phyloP scores from a whole-genome alignment of 176 grass and related monocot species.

The Echinochloa phyllopogon region DNA sequence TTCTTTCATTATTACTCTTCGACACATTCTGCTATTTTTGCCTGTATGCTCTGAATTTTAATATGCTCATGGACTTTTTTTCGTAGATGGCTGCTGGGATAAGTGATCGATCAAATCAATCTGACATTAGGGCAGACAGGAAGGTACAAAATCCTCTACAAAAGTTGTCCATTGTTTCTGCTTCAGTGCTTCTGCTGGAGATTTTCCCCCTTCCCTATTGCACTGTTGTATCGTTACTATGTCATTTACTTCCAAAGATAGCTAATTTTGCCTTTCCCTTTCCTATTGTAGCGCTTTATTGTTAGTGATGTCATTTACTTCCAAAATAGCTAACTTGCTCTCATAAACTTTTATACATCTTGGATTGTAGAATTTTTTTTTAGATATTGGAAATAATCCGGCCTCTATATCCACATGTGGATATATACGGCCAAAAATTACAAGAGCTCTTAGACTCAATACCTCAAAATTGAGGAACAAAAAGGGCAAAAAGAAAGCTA shows the following conservation, averaged over 20 bases:
- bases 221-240: background rate
- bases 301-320: background rate
- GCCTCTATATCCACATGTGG: too few relatives aligned
- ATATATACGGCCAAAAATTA: too few relatives aligned
- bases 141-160: constrained; percentile 54
- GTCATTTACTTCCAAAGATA: background rate
- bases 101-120: constrained; percentile 80
- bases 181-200: background rate
- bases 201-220: background rate
- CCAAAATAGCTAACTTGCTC: constrained; percentile 1
- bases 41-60: constrained; percentile 35
- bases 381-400: too few relatives aligned
- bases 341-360: background rate
- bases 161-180: background rate
- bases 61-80: constrained; percentile 36
- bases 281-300: background rate
- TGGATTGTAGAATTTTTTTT: background rate
- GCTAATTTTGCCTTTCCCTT: background rate
- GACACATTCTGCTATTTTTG: constrained; percentile 26
- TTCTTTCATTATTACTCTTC: constrained; percentile 26
- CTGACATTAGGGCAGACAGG: constrained; percentile 73
- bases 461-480: too few relatives aligned
- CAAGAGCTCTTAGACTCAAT: too few relatives aligned
- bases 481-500: too few relatives aligned
- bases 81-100: constrained; percentile 90